These are phyloP conservation scores for Nepenthes gracilis DNA, from an alignment of 148 eudicot species.

Conservation along the genomic window DNA sequence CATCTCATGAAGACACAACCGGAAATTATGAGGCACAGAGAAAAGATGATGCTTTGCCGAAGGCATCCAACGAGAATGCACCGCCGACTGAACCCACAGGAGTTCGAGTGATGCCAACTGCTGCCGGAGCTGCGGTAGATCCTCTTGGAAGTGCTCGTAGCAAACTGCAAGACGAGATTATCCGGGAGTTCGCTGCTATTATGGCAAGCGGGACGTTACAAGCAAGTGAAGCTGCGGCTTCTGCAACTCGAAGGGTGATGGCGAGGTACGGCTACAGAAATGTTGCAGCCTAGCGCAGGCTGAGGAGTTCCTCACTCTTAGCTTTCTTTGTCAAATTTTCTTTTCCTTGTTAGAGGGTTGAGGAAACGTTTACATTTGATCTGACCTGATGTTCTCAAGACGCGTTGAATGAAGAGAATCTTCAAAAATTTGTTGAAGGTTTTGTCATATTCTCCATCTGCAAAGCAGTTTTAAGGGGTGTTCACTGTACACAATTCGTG, in stretches of 20 bases:
- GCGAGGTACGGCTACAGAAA: conserved; percentile 48
- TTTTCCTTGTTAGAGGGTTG: too few species aligned
- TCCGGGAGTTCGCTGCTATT: conserved; percentile 63
- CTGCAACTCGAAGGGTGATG: conserved; percentile 89
- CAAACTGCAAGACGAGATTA: conserved; percentile 84
- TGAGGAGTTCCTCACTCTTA: conserved; percentile 5
- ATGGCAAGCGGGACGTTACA: conserved; percentile 81
- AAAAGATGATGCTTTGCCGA: not conserved
- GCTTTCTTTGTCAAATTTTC: too few species aligned
- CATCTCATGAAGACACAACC: conserved; percentile 12
- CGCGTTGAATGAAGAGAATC: too few species aligned
- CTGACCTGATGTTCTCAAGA: too few species aligned
- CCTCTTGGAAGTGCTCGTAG: conserved; percentile 68
- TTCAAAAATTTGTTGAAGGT: too few species aligned
- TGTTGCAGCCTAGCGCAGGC: conserved; percentile 29
- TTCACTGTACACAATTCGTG: too few species aligned
- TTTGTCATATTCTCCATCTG: too few species aligned
- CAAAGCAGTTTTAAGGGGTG: too few species aligned
- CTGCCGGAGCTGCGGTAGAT: conserved; percentile 16
- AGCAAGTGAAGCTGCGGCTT: conserved; percentile 93
- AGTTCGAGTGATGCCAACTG: conserved; percentile 2
- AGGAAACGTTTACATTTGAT: too few species aligned
- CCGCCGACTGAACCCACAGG: not conserved
- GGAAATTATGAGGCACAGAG: conserved; percentile 5
- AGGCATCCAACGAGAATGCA: not conserved